Base-by-base conservation (phyloP, 2,329 filamentous ascomycete species). In the Endoconidiophora laricicola region DNA sequence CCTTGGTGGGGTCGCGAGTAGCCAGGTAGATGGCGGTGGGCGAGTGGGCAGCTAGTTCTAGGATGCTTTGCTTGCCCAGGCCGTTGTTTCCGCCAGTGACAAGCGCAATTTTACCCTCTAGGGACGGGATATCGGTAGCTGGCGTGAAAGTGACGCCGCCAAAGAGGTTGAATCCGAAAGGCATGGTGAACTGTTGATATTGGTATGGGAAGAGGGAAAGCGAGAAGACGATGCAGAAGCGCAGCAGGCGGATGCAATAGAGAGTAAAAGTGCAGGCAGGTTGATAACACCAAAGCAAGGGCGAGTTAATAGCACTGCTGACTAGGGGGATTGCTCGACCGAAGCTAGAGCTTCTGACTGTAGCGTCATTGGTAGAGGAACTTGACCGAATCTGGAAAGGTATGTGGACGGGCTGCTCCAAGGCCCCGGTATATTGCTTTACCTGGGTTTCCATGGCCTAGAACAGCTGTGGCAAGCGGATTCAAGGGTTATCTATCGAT, bases 101-200 rank as follows among this genome's bases (percentile, higher is more conserved):
- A 41, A 71, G 60, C 46, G 70, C 49, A 6, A 72, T 66, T 54
- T 72, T 75, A 40, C 66, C 68, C 1, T 63, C 57, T 14, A 74
- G 63, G 37, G 66, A 63, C 3, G 60, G 57, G 22, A 74, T 66
- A 54, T 73, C 67, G 12, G 58, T 62, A 7, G 65, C 61, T 1
- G 72, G 68, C 6, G 64, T 44, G 54, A 59, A 49, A 50, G 54
- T 22, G 37, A 56, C 45, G 44, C 51, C 47, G 20, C 51, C 51
- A 26, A 53, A 53, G 36, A 53, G 29, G 16, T 53, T 53, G 20
- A 53, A 2, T 33, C 51, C 47, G 29, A 53, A 53, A 44, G 51
- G 51, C 51, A 53, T 53, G 26, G 29, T 47, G 44, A 50, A 7
- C 23, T 46, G 43, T n/a, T 52, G 45, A 33, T 33, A 33, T 10